Evolutionary conservation across 169 alveolate species (phyloP).

Genomic region (Cryptosporidium andersoni): DNA sequence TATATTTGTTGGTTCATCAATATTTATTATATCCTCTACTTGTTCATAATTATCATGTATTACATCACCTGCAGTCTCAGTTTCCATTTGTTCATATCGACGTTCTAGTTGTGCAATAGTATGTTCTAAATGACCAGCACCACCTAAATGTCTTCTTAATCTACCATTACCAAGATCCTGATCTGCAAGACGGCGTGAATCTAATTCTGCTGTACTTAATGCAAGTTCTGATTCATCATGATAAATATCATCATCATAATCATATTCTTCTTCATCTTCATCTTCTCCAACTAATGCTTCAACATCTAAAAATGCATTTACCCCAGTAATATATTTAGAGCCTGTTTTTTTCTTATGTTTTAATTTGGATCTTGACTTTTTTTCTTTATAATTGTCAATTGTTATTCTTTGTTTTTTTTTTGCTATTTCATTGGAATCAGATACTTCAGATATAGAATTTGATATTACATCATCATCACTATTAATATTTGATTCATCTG

Average conservation of each 20-base stretch:
- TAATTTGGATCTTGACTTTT: too few species aligned
- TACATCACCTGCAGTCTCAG: conserved; percentile 76
- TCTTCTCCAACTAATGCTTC: conserved; percentile 85
- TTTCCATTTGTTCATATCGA: conserved; percentile 81
- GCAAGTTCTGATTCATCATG: conserved; percentile 77
- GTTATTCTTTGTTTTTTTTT: too few species aligned
- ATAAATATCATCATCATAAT: conserved; percentile 81
- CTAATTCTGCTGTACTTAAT: conserved; percentile 73
- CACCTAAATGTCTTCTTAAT: conserved; percentile 80
- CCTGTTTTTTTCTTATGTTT: too few species aligned
- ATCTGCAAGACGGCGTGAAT: conserved; percentile 44
- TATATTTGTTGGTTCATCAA: conserved; percentile 43
- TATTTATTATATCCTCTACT: conserved; percentile 57
- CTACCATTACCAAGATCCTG: conserved; percentile 30
- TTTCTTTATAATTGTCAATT: too few species aligned
- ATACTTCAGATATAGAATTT: too few species aligned
- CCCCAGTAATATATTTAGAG: background rate
- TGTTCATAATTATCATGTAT: conserved; percentile 76
- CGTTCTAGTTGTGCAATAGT: conserved; percentile 84
- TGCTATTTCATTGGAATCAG: too few species aligned
- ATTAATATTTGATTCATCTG: too few species aligned
- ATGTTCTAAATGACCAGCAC: conserved; percentile 83
- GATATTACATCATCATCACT: too few species aligned
- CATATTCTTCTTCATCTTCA: conserved; percentile 86
- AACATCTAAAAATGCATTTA: conserved; percentile 82